A percentile compares a stretch with the other conserved stretches of the same genome.
Evolutionary conservation across 768 basidiomycete species (phyloP).

Genomic region (Bullera alba): DNA sequence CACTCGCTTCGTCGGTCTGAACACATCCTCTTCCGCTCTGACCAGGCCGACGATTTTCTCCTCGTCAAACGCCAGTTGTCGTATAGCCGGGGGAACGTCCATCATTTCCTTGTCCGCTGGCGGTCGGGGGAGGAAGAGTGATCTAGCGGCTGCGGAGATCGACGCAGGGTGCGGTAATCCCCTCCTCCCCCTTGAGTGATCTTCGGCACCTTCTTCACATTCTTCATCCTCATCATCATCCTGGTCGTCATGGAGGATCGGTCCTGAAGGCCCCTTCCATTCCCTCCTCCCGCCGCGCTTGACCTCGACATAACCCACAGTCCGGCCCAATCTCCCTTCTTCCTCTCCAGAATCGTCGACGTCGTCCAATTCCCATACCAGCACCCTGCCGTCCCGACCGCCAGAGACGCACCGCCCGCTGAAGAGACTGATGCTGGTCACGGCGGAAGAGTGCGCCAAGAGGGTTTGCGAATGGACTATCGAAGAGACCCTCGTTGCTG

Average conservation of each 20-base stretch:
- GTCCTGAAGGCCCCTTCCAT: conserved; percentile 23
- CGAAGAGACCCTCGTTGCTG: background rate
- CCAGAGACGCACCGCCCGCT: conserved; percentile 39
- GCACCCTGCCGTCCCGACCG: conserved; percentile 36
- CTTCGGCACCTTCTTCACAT: background rate
- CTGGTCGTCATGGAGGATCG: background rate
- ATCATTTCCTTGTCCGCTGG: conserved; percentile 6
- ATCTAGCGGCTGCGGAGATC: conserved; percentile 38
- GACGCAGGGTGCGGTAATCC: conserved; percentile 38
- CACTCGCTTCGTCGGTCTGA: background rate
- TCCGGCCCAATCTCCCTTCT: conserved; percentile 14
- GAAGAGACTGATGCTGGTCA: conserved; percentile 34
- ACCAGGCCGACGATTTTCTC: conserved; percentile 45
- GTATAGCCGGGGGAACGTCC: conserved; percentile 13
- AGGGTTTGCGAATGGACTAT: conserved; percentile 41
- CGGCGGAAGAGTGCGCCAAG: conserved; percentile 33
- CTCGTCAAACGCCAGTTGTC: conserved; percentile 42
- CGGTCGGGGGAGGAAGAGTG: conserved; percentile 29
- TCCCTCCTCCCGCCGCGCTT: conserved; percentile 13
- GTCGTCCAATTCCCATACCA: conserved; percentile 43
- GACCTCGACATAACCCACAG: conserved; percentile 38
- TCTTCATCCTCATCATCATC: background rate
- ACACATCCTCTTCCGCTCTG: background rate
- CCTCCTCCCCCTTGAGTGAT: no score
- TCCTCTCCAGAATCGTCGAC: conserved; percentile 7